A percentile compares a stretch with the other conserved stretches of the same genome.
Evolutionary conservation across 1,284 basidiomycete species (phyloP).

Genomic region (Boletus mariae): DNA sequence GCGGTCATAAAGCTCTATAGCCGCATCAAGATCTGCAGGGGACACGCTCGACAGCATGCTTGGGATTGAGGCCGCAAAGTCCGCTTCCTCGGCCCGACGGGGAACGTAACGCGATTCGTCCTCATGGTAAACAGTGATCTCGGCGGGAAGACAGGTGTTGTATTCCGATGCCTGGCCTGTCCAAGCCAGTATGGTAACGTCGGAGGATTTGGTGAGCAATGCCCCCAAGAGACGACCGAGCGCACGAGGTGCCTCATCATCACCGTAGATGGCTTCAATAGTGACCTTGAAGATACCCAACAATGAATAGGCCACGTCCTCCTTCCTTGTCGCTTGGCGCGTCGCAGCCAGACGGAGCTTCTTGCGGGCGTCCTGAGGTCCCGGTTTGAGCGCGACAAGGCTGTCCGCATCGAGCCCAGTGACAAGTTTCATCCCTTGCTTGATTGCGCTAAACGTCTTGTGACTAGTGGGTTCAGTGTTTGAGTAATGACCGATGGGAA

Average conservation of each 20-base stretch:
- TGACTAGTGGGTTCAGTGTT: background rate
- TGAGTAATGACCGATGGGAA: background rate
- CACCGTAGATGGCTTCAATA: slow-evolving; percentile 8
- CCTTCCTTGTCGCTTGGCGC: slow-evolving; percentile 3
- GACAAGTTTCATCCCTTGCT: slow-evolving; percentile 4
- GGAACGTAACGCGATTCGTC: slow-evolving; percentile 1
- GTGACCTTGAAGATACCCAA: slow-evolving; percentile 10
- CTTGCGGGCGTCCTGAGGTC: slow-evolving; percentile 5
- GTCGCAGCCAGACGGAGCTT: slow-evolving; percentile 13
- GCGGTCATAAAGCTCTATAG: slow-evolving; percentile 4
- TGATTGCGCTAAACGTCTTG: background rate
- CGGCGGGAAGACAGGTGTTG: slow-evolving; percentile 11
- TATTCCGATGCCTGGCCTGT: slow-evolving; percentile 6
- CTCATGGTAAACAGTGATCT: slow-evolving; percentile 8
- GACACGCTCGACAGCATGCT: background rate
- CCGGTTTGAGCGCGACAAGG: slow-evolving; percentile 3
- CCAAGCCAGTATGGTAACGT: slow-evolving; percentile 10
- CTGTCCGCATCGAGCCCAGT: background rate
- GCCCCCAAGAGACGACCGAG: slow-evolving; percentile 8
- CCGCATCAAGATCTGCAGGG: background rate
- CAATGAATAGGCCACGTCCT: slow-evolving; percentile 11
- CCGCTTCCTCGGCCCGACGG: background rate
- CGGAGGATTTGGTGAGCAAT: slow-evolving; percentile 6
- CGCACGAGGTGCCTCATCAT: slow-evolving; percentile 6
- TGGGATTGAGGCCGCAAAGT: background rate